These are phyloP conservation scores for Dioscorea dumetorum DNA, from an alignment of 106 monocot species.

Conservation along the genomic window DNA sequence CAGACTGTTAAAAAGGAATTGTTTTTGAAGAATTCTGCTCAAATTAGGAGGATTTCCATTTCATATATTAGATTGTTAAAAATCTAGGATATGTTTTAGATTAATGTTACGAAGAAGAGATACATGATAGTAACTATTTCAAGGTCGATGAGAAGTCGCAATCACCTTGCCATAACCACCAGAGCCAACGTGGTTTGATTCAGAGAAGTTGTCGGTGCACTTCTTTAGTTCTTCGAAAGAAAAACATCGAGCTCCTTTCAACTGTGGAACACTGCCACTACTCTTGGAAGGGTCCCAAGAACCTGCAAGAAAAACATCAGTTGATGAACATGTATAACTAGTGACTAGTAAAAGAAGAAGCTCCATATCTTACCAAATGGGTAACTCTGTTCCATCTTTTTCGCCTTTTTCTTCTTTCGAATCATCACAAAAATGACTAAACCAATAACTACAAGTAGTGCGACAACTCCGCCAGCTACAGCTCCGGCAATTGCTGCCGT, in stretches of 20 bases:
- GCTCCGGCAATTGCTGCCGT: conserved; percentile 35
- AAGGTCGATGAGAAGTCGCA: too few species aligned
- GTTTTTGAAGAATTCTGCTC: too few species aligned
- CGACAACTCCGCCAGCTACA: conserved; percentile 23
- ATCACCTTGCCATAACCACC: conserved; percentile 47
- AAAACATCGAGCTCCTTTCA: conserved; percentile 34
- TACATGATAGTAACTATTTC: too few species aligned
- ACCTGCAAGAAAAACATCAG: background rate
- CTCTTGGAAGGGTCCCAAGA: conserved; percentile 19
- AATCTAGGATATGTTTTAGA: too few species aligned
- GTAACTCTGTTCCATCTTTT: conserved; percentile 24
- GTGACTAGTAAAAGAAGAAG: background rate
- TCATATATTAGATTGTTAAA: too few species aligned
- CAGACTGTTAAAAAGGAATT: too few species aligned
- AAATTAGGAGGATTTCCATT: too few species aligned
- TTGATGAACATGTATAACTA: background rate
- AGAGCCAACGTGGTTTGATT: conserved; percentile 26
- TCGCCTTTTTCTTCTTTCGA: conserved; percentile 14
- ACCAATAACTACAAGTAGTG: conserved; percentile 14
- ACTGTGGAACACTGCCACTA: conserved; percentile 21
- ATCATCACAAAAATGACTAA: conserved; percentile 12
- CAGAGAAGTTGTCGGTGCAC: conserved; percentile 37
- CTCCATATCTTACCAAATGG: conserved; percentile 30
- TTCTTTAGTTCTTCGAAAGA: conserved; percentile 41
- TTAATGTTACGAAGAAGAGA: too few species aligned